A percentile compares a stretch with the other conserved stretches of the same genome.
Evolutionary conservation across 495 filamentous ascomycete genomes (phyloP).

Genomic region (Gamarada debralockiae): DNA sequence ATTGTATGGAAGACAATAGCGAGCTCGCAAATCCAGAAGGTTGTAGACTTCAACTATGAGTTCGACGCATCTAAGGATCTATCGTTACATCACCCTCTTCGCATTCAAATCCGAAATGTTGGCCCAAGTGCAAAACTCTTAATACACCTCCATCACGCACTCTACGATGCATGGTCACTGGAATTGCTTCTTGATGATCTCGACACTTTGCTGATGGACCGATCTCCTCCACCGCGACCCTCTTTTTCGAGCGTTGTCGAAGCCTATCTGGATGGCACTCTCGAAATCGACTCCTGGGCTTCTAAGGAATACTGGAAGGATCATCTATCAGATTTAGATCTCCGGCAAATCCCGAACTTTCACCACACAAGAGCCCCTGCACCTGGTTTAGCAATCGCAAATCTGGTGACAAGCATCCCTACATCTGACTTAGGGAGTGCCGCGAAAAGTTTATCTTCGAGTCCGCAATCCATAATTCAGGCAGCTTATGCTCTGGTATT

Average conservation of each 20-base stretch:
- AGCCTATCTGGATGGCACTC: conserved; percentile 30
- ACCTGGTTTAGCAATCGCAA: conserved; percentile 11
- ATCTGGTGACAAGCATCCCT: conserved; percentile 11
- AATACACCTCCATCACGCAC: conserved; percentile 65
- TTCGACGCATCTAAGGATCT: conserved; percentile 20
- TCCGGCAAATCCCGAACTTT: conserved; percentile 39
- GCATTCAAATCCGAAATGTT: conserved; percentile 45
- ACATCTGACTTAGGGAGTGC: conserved; percentile 23
- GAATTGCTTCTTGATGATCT: conserved; percentile 68
- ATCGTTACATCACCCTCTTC: conserved; percentile 27
- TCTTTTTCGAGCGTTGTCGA: conserved; percentile 45
- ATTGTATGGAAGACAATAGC: conserved; percentile 54
- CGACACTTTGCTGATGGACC: conserved; percentile 31
- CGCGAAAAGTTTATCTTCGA: conserved; percentile 26
- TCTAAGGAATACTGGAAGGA: conserved; percentile 53
- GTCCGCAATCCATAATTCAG: conserved; percentile 66
- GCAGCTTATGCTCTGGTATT: conserved; percentile 64
- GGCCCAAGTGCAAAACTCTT: conserved; percentile 25
- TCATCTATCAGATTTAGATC: conserved; percentile 40
- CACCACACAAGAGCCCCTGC: conserved; percentile 23
- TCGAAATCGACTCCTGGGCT: conserved; percentile 20
- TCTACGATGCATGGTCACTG: conserved; percentile 85
- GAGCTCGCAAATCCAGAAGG: conserved; percentile 36
- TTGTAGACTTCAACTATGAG: conserved; percentile 21
- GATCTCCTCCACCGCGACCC: conserved; percentile 34